Percentiles rank a stretch among this genome's conserved stretches.
phyloP scores from a whole-genome alignment of 306 rosid species.

The Oemleria cerasiformis region DNA sequence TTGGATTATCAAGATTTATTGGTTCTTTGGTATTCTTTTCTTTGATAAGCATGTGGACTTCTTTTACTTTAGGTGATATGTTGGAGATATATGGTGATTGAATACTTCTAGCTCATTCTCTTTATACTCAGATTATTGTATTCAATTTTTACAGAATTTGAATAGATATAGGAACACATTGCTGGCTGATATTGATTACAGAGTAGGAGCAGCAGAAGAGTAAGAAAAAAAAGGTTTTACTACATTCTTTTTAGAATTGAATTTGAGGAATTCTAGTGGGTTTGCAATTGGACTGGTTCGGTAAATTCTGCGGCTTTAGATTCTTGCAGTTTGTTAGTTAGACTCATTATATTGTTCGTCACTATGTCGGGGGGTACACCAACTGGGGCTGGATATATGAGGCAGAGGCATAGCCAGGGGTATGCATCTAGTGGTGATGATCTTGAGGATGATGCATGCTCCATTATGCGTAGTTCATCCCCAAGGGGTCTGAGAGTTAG shows the following conservation, averaged over 20 bases:
- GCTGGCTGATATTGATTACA: constrained; percentile 20
- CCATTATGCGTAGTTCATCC: constrained; percentile 46
- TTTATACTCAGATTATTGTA: not conserved
- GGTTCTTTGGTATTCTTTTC: constrained; percentile 18
- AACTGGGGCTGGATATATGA: constrained; percentile 68
- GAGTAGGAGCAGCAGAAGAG: constrained; percentile 4
- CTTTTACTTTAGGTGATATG: constrained; percentile 25
- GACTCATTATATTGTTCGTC: constrained; percentile 15
- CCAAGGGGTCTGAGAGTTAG: constrained; percentile 45
- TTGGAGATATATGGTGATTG: constrained; percentile 1
- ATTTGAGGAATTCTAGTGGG: not conserved
- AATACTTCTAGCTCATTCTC: not conserved
- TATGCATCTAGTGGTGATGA: constrained; percentile 95
- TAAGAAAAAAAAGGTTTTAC: not conserved
- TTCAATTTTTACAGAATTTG: constrained; percentile 11
- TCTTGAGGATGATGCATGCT: constrained; percentile 93
- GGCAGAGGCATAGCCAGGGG: constrained; percentile 97
- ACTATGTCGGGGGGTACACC: constrained; percentile 89
- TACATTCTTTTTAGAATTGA: constrained; percentile 14
- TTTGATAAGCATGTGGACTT: constrained; percentile 26
- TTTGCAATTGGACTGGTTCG: constrained; percentile 29
- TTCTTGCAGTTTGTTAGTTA: constrained; percentile 29
- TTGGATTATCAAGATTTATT: constrained; percentile 23
- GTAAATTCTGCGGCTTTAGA: constrained; percentile 23
- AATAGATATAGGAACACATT: constrained; percentile 23